Conservation (phyloP, 495 filamentous ascomycete species). For the Aspergillus bertholletiae region DNA sequence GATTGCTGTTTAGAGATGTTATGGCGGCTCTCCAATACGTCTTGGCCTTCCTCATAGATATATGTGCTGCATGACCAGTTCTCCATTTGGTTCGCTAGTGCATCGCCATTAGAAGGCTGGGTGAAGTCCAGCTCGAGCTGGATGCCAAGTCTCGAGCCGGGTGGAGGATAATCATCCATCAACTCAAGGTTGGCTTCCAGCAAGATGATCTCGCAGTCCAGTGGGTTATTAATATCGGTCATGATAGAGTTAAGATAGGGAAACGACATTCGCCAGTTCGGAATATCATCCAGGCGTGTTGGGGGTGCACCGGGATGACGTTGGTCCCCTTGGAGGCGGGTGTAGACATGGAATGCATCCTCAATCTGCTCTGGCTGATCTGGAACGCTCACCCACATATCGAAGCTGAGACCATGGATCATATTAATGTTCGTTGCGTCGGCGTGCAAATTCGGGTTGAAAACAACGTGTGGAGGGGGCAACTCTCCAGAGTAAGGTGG, state of each 20-base stretch:
- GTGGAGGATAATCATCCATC: slow-evolving; percentile 43
- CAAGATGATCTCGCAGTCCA: slow-evolving; percentile 46
- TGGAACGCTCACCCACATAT: slow-evolving; percentile 49
- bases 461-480: slow-evolving; percentile 33
- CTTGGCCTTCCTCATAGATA: slow-evolving; percentile 42
- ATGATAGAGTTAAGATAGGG: slow-evolving; percentile 39
- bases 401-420: slow-evolving; percentile 45
- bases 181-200: slow-evolving; percentile 47
- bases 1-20: slow-evolving; percentile 34
- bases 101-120: slow-evolving; percentile 33
- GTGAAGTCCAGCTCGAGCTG: slow-evolving; percentile 42
- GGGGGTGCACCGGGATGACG: slow-evolving; percentile 35
- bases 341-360: slow-evolving; percentile 46
- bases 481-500: slow-evolving; percentile 37
- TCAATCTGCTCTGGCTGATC: slow-evolving; percentile 40
- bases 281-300: slow-evolving; percentile 39
- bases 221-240: slow-evolving; percentile 29
- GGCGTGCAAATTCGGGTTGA: slow-evolving; percentile 33
- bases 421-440: slow-evolving; percentile 26
- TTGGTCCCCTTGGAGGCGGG: slow-evolving; percentile 43
- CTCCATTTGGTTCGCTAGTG: slow-evolving; percentile 38
- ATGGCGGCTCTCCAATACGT: slow-evolving; percentile 29
- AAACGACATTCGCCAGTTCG: slow-evolving; percentile 44
- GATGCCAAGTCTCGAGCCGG: slow-evolving; percentile 39
- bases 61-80: slow-evolving; percentile 47